These are phyloP conservation scores for Dalbergia cochinchinensis DNA, from an alignment of 306 rosid species.

Conservation along the genomic window DNA sequence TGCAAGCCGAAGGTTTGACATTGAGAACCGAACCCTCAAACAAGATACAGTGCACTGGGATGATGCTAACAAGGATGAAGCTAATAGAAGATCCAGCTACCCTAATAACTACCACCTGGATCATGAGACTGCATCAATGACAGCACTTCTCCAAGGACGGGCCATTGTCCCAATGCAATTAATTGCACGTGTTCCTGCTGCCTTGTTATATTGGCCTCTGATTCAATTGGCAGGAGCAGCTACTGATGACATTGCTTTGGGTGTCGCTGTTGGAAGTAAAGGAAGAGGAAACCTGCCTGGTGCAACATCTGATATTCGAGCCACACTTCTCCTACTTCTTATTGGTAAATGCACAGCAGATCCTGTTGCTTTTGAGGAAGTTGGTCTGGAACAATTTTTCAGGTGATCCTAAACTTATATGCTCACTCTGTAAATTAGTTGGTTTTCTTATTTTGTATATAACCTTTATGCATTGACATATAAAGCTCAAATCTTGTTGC, in stretches of 20 bases:
- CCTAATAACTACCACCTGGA: slow-evolving; percentile 61
- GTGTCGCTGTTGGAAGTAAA: slow-evolving; percentile 98
- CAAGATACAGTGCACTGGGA: slow-evolving; percentile 57
- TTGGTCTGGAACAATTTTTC: slow-evolving; percentile 88
- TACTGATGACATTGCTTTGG: slow-evolving; percentile 91
- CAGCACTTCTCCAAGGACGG: slow-evolving; percentile 87
- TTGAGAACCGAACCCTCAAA: slow-evolving; percentile 45
- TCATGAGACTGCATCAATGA: slow-evolving; percentile 78
- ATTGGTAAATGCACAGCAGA: slow-evolving; percentile 97
- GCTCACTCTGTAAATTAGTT: slow-evolving; percentile 15
- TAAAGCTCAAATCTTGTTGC: slow-evolving; percentile 35
- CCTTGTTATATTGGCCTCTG: slow-evolving; percentile 91
- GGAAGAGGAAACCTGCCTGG: slow-evolving; percentile 98
- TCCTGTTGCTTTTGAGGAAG: slow-evolving; percentile 84
- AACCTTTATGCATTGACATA: slow-evolving; percentile 19
- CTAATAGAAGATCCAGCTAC: slow-evolving; percentile 60
- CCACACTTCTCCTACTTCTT: slow-evolving; percentile 88
- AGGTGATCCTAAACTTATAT: slow-evolving; percentile 67
- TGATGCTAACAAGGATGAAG: slow-evolving; percentile 62
- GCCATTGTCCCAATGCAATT: slow-evolving; percentile 95
- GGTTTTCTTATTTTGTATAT: slow-evolving; percentile 13
- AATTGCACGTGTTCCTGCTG: slow-evolving; percentile 94
- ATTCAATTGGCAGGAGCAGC: slow-evolving; percentile 98
- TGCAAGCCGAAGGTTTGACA: slow-evolving; percentile 57
- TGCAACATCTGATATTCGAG: slow-evolving; percentile 94